A percentile compares a stretch with the other conserved stretches of the same genome.
Evolutionary conservation across 192 early-diverging fungal genomes (phyloP).

Genomic region (Ambispora gerdemannii): DNA sequence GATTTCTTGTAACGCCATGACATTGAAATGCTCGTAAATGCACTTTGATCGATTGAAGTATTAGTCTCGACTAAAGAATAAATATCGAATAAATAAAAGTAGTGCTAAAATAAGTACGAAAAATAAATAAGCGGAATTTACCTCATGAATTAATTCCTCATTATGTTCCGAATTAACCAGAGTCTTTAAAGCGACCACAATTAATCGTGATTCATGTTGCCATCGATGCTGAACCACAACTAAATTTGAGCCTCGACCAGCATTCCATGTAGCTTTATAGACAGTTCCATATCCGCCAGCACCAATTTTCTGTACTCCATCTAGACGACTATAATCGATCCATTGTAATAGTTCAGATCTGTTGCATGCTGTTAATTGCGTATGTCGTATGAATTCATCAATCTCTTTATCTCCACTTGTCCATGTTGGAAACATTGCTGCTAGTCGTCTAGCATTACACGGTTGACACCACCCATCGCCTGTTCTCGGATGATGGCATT

Average conservation of each 20-base stretch:
- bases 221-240: not conserved
- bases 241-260: not conserved
- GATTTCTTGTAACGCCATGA: conserved; percentile 9
- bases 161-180: conserved; percentile 1
- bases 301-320: not conserved
- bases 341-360: not conserved
- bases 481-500: not conserved
- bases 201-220: not conserved
- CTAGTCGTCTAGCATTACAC: not conserved
- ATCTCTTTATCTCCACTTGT: not conserved
- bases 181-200: not conserved
- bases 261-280: conserved; percentile 13
- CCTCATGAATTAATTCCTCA: conserved; percentile 4
- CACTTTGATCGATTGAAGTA: not conserved
- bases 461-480: not conserved
- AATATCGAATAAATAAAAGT: not conserved
- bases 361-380: not conserved
- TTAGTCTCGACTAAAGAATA: not conserved
- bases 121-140: not conserved
- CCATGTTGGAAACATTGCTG: not conserved
- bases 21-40: not conserved
- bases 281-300: conserved; percentile 1
- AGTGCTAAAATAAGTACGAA: too few relatives aligned
- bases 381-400: conserved; percentile 9
- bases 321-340: not conserved